These are phyloP conservation scores for Coniochaeta sp. DNA, from an alignment of 2,329 filamentous ascomycete species.

Conservation along the genomic window DNA sequence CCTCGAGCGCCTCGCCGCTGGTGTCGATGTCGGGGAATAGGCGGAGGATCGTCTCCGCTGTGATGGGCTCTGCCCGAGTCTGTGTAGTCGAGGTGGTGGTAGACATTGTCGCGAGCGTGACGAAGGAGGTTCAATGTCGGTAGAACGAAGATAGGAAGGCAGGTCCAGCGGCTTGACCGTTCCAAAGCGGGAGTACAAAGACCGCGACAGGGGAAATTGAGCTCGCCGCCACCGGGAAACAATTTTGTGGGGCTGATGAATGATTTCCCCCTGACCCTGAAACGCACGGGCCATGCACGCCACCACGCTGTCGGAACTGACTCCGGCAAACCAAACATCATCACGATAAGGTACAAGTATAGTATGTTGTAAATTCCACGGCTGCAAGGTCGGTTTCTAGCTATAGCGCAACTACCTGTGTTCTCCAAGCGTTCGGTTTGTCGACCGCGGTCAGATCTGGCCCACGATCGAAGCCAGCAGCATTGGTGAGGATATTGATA, in stretches of 20 bases:
- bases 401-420: too few species aligned
- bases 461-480: too few species aligned
- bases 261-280: neutral
- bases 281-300: neutral
- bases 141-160: neutral
- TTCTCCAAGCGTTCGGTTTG: too few species aligned
- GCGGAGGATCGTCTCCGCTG: constrained; percentile 76
- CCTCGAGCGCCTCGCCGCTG: constrained; percentile 67
- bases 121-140: neutral
- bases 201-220: neutral
- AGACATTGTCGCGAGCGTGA: constrained; percentile 16
- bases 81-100: constrained; percentile 38
- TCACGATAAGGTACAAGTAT: too few species aligned
- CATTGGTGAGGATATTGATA: too few species aligned
- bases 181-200: neutral
- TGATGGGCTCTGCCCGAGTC: constrained; percentile 56
- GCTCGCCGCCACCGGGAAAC: neutral
- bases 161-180: neutral
- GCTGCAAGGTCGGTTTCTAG: too few species aligned
- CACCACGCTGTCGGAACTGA: too few species aligned
- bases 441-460: too few species aligned
- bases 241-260: neutral
- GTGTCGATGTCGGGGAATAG: constrained; percentile 81
- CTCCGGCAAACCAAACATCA: too few species aligned
- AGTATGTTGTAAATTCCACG: too few species aligned